phyloP scores from a whole-genome alignment of 768 basidiomycete species.

The Tulasnella sp. region DNA sequence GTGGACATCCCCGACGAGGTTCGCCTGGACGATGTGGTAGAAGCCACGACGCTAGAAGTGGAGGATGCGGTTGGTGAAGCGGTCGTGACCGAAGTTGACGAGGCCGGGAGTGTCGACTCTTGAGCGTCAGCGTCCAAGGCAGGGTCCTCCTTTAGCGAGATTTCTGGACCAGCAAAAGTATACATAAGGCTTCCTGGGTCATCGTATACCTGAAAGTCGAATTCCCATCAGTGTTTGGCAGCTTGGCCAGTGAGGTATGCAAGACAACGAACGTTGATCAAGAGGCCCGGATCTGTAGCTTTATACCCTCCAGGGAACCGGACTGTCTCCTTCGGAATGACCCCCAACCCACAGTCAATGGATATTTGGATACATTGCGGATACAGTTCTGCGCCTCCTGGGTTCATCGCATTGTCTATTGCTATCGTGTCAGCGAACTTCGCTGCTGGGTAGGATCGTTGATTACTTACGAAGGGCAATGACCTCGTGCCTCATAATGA shows the following conservation, averaged over 20 bases:
- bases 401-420: constrained; percentile 31
- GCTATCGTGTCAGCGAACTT: not conserved
- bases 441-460: not conserved
- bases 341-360: constrained; percentile 23
- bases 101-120: not conserved
- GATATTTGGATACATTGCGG: constrained; percentile 48
- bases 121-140: not conserved
- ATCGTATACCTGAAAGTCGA: not conserved
- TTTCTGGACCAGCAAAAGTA: constrained; percentile 18
- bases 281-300: constrained; percentile 59
- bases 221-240: no score
- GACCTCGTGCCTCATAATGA: constrained; percentile 53
- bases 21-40: not conserved
- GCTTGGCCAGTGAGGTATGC: no score
- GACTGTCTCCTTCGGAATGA: constrained; percentile 39
- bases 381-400: constrained; percentile 72
- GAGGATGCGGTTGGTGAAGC: not conserved
- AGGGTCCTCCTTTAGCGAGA: constrained; percentile 4
- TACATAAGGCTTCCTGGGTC: not conserved
- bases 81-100: not conserved
- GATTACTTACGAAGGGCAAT: not conserved
- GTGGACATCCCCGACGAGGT: no score
- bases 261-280: constrained; percentile 26
- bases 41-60: not conserved
- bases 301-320: constrained; percentile 61